Base-by-base conservation (phyloP, 2,329 filamentous ascomycete genomes). In the Fusarium sambucinum region DNA sequence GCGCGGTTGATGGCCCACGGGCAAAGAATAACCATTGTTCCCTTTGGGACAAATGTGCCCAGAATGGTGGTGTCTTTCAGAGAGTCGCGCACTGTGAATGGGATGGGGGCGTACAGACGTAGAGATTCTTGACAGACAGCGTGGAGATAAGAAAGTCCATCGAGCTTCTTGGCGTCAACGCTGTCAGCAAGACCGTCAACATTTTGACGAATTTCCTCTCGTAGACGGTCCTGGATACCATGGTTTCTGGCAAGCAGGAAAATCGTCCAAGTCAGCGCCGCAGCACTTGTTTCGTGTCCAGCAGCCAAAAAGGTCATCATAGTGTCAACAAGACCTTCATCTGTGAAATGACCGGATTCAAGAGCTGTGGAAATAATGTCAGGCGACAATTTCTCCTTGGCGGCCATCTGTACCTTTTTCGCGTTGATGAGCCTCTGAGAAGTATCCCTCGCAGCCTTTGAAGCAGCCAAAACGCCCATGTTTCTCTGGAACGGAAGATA, bases 261-360 rank as follows among this genome's bases (percentile, higher is more conserved):
- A 3, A 78, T 74, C 0, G 77, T 77, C 81, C 82, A 84, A 1
- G 77, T 78, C 47, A 83, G 75, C 0, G 79, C 71, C 0, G 77
- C 75, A 3, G 81, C 80, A 2, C 80, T 83, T 1, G 82, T 83
- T 58, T 84, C 81, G 46, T 83, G 81, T 0, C 81, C 81, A 75
- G 71, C 63, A 4, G 63, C 63, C 13, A 66, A 19, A 27, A 66
- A 66, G 9, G 63, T 66, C 61, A 66, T 66, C 63, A 66, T 66
- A 0, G 60, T 66, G 23, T 66, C 63, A 3, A 66, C 61, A 1
- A 66, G 63, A 0, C 63, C 63, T 8, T 66, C 63, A 13, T 66
- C 63, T 0, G 55, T 66, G 9, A 81, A 83, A 33, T 55, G 63
- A 1, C 64, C 60, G 11, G 71, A 71, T 11, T 65, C 55, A 3